Evolutionary conservation across 495 filamentous ascomycete species (phyloP).

Genomic region (Pseudomonodictys pantanalensis): DNA sequence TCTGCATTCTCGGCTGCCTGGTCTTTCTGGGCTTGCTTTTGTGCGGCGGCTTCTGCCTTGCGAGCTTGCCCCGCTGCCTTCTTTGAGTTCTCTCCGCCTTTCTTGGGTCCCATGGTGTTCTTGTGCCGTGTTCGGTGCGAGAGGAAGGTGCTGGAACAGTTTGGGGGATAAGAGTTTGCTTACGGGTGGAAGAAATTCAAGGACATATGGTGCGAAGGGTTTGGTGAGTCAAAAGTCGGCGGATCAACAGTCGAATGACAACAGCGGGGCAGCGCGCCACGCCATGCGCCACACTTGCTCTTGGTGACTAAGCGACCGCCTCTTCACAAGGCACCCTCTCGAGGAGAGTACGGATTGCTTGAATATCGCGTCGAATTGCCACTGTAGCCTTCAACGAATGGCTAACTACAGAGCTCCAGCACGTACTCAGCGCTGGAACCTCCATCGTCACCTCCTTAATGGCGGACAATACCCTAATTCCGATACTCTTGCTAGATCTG

Average conservation of each 20-base stretch:
- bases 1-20: slow-evolving; percentile 67
- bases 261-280: slow-evolving; percentile 1
- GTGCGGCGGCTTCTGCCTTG: slow-evolving; percentile 83
- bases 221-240: not conserved
- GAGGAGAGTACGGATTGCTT: no score
- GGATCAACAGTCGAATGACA: not conserved
- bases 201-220: not conserved
- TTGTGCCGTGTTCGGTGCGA: not conserved
- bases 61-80: slow-evolving; percentile 87
- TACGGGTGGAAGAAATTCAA: not conserved
- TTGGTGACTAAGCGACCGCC: not conserved
- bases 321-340: no score
- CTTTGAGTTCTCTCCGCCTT: slow-evolving; percentile 68
- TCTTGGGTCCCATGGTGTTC: slow-evolving; percentile 59
- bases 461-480: no score
- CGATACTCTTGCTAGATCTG: no score
- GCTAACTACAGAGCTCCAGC: no score
- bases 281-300: not conserved
- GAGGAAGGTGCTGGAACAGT: not conserved
- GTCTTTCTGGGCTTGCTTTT: slow-evolving; percentile 69
- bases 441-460: no score
- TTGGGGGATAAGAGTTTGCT: not conserved
- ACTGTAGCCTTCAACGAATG: no score
- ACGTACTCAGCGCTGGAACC: no score
- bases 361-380: no score